Evolutionary conservation across 352 stramenopile species (phyloP), one percentile per base, ranked within the genome.

Genomic region (Phytophthora citrophthora): DNA sequence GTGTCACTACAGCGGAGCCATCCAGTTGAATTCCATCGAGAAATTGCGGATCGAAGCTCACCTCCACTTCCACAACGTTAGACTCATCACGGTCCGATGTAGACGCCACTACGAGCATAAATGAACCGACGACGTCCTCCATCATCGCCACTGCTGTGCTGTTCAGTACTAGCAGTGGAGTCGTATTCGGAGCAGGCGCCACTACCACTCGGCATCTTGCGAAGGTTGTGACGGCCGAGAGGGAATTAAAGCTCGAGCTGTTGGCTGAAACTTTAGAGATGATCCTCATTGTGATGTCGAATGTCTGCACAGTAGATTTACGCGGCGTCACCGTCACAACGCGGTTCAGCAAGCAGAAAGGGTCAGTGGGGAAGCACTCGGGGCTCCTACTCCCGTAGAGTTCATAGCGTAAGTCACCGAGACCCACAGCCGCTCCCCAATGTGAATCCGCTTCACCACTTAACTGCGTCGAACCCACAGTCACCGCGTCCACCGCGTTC

Each of bases 11-110:
- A 1, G 61, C 23, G 4, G 76, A 47, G 8, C 54, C 67, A 44
- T 86, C 76, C 8, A 88, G 16, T 5, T 41, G 53, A 27, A 88
- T 63, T 16, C 47, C 43, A 5, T 58, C 54, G 1, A 89, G 31
- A 12, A 74, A 77, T 11, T 51, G 23, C 2, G 77, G 71, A 20
- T 81, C 60, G 31, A 83, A 70, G 10, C 38, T 52, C 7, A 74
- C 61, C 2, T 56, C 56, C 9, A 86, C 43, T 46, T 89, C 77
- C 24, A 89, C 76, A 4, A 71, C 59, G 52, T 87, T 77, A 0
- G 80, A 89, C 13, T 76, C 77, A 40, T 86, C 80, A 8, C 20
- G 31, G 20, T 89, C 80, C 0, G 79, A 61, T 1, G 79, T 84
- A 0, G 61, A 65, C 0, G 70, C 80, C 9, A 77, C 67, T 4